Conservation (phyloP, 805 yeast species). For the Zygosaccharomyces rouxii region DNA sequence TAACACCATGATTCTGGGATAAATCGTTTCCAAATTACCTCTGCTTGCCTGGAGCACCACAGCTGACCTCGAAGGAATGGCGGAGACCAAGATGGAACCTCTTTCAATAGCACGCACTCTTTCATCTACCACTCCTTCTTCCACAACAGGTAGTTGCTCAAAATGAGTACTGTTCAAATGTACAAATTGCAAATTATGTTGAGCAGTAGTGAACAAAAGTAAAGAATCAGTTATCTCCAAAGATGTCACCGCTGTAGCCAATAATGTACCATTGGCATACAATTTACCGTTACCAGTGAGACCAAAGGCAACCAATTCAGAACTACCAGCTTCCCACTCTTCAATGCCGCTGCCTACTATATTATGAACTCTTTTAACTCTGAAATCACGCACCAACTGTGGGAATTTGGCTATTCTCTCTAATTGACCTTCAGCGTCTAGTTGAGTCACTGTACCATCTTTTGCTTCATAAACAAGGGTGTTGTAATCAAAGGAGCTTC, state of each 20-base stretch:
- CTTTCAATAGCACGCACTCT: conserved; percentile 85
- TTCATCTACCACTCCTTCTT: conserved; percentile 55
- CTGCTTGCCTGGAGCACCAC: conserved; percentile 91
- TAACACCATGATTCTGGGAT: conserved; percentile 88
- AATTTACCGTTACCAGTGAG: conserved; percentile 71
- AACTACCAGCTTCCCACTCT: conserved; percentile 30
- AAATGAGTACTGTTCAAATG: conserved; percentile 51
- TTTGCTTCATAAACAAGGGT: conserved; percentile 55
- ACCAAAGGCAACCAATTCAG: conserved; percentile 55
- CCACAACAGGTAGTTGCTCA: conserved; percentile 39
- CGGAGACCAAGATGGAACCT: conserved; percentile 79
- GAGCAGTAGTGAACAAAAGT: conserved; percentile 81
- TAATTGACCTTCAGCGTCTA: conserved; percentile 35
- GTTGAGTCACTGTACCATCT: conserved; percentile 52
- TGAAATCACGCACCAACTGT: conserved; percentile 60
- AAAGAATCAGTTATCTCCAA: conserved; percentile 66
- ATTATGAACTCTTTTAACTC: conserved; percentile 39
- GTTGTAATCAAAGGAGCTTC: conserved; percentile 50
- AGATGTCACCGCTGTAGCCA: conserved; percentile 79
- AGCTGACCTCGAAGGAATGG: conserved; percentile 75
- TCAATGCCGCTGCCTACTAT: conserved; percentile 20
- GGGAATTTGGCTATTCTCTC: conserved; percentile 52
- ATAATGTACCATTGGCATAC: conserved; percentile 53
- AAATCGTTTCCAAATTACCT: conserved; percentile 91
- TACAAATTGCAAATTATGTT: conserved; percentile 73